Conservation (phyloP, 805 yeast species). For the Cyberlindnera xylosilytica region DNA sequence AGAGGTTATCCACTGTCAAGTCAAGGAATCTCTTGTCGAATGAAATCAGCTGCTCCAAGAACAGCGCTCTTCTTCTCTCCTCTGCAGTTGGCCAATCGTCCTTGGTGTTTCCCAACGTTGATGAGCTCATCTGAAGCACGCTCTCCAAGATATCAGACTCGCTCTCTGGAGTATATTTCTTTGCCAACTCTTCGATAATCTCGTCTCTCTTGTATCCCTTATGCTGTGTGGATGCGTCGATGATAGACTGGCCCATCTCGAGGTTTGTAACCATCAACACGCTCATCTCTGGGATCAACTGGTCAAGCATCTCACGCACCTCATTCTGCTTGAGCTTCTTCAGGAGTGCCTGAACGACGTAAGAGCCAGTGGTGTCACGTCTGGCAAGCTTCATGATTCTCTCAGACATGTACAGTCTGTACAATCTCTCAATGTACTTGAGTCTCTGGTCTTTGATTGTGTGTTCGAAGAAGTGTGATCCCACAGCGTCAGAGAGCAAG, state of each 20-base stretch:
- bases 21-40: slow-evolving; percentile 61
- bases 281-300: slow-evolving; percentile 63
- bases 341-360: slow-evolving; percentile 69
- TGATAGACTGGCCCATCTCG: slow-evolving; percentile 63
- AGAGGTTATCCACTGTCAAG: slow-evolving; percentile 55
- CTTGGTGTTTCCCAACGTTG: slow-evolving; percentile 76
- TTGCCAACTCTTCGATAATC: slow-evolving; percentile 48
- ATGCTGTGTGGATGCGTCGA: slow-evolving; percentile 61
- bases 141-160: slow-evolving; percentile 56
- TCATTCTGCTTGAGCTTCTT: slow-evolving; percentile 61
- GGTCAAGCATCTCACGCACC: slow-evolving; percentile 59
- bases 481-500: slow-evolving; percentile 82
- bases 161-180: slow-evolving; percentile 39
- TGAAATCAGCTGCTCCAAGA: slow-evolving; percentile 68
- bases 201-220: slow-evolving; percentile 58
- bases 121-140: slow-evolving; percentile 57
- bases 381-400: slow-evolving; percentile 70
- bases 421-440: slow-evolving; percentile 69
- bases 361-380: slow-evolving; percentile 83
- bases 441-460: slow-evolving; percentile 62
- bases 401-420: slow-evolving; percentile 66
- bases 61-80: slow-evolving; percentile 75
- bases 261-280: slow-evolving; percentile 61
- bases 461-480: slow-evolving; percentile 85
- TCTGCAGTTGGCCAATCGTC: slow-evolving; percentile 94